These are phyloP conservation scores for Acrocalymma vagum DNA, from an alignment of 2,329 filamentous ascomycete species.

Conservation along the genomic window DNA sequence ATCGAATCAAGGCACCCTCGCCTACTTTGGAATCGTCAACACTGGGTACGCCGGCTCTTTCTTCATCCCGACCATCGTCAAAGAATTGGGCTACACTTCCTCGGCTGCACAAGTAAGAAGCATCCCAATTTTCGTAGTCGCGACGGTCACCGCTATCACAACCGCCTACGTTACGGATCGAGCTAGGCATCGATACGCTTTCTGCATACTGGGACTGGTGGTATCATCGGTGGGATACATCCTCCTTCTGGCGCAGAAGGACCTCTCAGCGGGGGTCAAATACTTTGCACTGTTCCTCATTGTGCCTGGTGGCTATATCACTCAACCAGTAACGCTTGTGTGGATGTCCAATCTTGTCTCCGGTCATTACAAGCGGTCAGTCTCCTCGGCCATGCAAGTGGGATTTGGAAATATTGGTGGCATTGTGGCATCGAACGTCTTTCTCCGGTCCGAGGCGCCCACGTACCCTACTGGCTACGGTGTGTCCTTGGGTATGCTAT, in stretches of 20 bases:
- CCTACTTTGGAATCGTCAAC: conserved; percentile 47
- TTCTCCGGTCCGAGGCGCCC: conserved; percentile 55
- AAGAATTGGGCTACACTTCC: conserved; percentile 49
- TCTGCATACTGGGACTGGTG: conserved; percentile 59
- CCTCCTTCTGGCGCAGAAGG: conserved; percentile 59
- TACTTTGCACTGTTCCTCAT: conserved; percentile 66
- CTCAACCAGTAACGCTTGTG: conserved; percentile 62
- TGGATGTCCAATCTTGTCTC: conserved; percentile 67
- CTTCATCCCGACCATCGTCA: conserved; percentile 52
- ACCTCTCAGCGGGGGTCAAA: conserved; percentile 55
- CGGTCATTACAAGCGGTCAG: conserved; percentile 65
- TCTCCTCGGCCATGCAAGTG: conserved; percentile 59
- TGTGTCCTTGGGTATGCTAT: conserved; percentile 58
- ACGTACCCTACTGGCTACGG: conserved; percentile 60
- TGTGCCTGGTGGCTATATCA: conserved; percentile 62
- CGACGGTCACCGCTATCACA: conserved; percentile 42
- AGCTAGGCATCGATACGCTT: conserved; percentile 61
- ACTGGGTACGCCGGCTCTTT: conserved; percentile 56
- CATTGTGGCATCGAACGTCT: conserved; percentile 61
- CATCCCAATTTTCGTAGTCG: conserved; percentile 51
- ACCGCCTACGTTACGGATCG: conserved; percentile 59
- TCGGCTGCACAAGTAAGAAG: conserved; percentile 46
- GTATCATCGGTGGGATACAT: conserved; percentile 64
- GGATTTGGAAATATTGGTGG: conserved; percentile 60
- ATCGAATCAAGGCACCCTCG: conserved; percentile 6